Base-by-base conservation (phyloP, 805 yeast genomes). In the Limtongia smithiae region DNA sequence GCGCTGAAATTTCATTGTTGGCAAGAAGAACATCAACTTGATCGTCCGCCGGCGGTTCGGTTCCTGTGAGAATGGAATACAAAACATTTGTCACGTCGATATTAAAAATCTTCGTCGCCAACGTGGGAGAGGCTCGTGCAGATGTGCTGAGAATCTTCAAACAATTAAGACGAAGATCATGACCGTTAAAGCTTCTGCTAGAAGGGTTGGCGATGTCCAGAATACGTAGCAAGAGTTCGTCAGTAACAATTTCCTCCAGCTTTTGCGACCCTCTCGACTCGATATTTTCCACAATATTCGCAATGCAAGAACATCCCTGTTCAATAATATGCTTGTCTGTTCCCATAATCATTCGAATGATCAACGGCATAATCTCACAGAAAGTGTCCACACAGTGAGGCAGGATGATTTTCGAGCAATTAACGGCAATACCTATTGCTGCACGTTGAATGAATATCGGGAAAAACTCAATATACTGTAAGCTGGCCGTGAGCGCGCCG, bases 401-500 rank as follows among this genome's bases (percentile, higher is more conserved):
- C 8, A 72, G 70, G 2, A 83, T 71, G 35, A 69, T 69, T 8
- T 74, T 70, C 55, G 87, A 80, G 2, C 90, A 72, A 59, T 83
- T 82, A 3, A 93, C 83, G 15, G 84, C 83, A 32, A 85, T 83
- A 0, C 73, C 69, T 31, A 89, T 68, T 14, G 94, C 87, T 55
- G 88, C 84, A 46, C 94, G 71, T 65, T 91, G 97, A 0, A 95
- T 85, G 68, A 87, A 95, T 18, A 81, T 75, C 1, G 96, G 85
- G 65, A 91, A 84, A 62, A 91, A 91, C 64, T 93, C 97, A 52
- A 90, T 71, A 61, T 80, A 86, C 60, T 78, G 79, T 38, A 93
- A 66, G 54, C 86, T 82, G 0, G 85, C 78, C 5, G 72, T 67
- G 7, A 90, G 65, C 7, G 89, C 83, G 33, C 83, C 82, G 47